Evolutionary conservation across 2,329 filamentous ascomycete species (phyloP), one percentile per base, ranked within the genome.

Genomic region (Atkinsonella texensis): DNA sequence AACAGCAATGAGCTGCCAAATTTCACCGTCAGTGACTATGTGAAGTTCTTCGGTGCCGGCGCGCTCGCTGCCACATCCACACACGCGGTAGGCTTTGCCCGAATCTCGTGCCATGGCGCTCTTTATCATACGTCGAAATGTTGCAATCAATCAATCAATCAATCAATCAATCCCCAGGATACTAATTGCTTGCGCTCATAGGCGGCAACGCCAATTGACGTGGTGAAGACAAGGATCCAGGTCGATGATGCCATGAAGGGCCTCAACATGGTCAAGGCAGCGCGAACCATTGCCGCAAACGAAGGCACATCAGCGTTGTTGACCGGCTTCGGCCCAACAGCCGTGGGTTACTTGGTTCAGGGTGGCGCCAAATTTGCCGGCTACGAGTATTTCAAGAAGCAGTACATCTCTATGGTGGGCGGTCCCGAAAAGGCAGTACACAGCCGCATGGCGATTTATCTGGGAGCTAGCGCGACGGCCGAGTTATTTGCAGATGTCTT

Each of bases 331-430:
- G 88, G 88, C 55, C 88, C 88, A 56, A 94, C 88, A 55, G 84
- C 84, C 54, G 87, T 89, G 51, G 88, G 88, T 65, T 94, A 94
- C 73, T 86, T 93, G 71, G 83, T 93, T 53, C 88, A 94, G 72
- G 88, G 88, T 65, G 87, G 87, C 60, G 85, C 85, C 77, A 94
- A 94, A 75, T 94, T 94, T 71, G 86, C 87, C 63, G 88, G 88
- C 63, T 94, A 94, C 73, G 88, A 94, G 73, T 87, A 89, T 77
- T 94, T 94, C 84, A 94, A 94, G 80, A 85, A 91, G 73, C 81
- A 85, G 69, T 84, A 80, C 67, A 89, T 94, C 70, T 79, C 84
- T 68, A 61, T 80, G 53, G 71, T 86, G 54, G 88, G 74, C 44
- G 73, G 72, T 0, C 70, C 70, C 33, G 71, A 74, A 31, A 64